A percentile compares a stretch with the other conserved stretches of the same genome.
Evolutionary conservation across 176 grass and related monocot genomes (phyloP).

Genomic region (Luzula sylvatica): DNA sequence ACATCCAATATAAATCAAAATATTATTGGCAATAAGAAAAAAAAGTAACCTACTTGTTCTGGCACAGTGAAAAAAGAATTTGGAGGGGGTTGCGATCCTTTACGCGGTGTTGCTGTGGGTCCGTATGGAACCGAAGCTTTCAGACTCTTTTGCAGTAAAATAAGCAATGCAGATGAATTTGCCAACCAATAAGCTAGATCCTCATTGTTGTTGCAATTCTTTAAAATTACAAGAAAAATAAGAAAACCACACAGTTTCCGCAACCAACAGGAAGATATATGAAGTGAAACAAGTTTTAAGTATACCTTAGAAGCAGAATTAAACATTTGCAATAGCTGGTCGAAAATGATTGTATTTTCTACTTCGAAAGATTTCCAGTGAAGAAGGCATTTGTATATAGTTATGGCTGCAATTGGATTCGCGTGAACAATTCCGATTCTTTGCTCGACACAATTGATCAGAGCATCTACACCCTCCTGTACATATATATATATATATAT

Average conservation of each 20-base stretch:
- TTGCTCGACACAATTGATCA: conserved; percentile 62
- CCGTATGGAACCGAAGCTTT: conserved; percentile 34
- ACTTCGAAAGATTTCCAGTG: conserved; percentile 92
- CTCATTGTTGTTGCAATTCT: conserved; percentile 64
- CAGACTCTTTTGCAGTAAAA: conserved; percentile 82
- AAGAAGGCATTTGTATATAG: conserved; percentile 89
- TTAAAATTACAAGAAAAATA: conserved; percentile 15
- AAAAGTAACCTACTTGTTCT: conserved; percentile 33
- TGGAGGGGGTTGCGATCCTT: conserved; percentile 42
- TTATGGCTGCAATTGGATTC: conserved; percentile 78
- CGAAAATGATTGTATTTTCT: conserved; percentile 87
- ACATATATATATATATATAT: conserved; percentile 12
- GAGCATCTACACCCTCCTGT: conserved; percentile 76
- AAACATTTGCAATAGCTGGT: conserved; percentile 75
- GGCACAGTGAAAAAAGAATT: conserved; percentile 58
- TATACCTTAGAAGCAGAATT: conserved; percentile 80
- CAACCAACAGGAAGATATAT: background rate
- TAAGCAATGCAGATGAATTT: conserved; percentile 80
- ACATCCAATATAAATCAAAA: background rate
- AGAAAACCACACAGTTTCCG: conserved; percentile 1
- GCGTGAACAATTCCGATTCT: conserved; percentile 70
- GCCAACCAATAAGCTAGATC: conserved; percentile 95
- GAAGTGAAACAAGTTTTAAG: background rate
- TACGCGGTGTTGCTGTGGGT: conserved; percentile 31
- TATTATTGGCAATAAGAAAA: background rate